Evolutionary conservation across 345 rosid genomes (phyloP).

Genomic region (Dimocarpus longan): DNA sequence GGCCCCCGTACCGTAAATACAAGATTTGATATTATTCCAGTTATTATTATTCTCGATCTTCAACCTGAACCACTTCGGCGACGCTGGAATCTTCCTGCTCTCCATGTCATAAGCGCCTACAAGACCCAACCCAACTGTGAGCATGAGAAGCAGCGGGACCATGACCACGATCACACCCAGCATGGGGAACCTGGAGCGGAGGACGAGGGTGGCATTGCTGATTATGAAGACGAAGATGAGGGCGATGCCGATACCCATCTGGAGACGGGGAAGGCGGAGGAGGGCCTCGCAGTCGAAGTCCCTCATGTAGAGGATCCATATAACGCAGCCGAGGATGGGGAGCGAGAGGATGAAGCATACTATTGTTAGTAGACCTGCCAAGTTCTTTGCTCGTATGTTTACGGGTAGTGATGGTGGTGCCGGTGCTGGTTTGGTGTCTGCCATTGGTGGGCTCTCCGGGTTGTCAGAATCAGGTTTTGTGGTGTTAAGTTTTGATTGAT

Average conservation of each 20-base stretch:
- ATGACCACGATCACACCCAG: constrained; percentile 52
- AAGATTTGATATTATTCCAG: constrained; percentile 67
- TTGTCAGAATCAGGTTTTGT: background rate
- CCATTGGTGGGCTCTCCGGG: constrained; percentile 8
- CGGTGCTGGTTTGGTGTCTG: background rate
- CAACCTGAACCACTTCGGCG: constrained; percentile 57
- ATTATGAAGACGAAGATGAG: constrained; percentile 53
- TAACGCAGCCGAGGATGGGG: constrained; percentile 56
- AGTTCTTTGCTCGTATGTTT: constrained; percentile 21
- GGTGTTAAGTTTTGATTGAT: background rate
- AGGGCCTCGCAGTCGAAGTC: constrained; percentile 73
- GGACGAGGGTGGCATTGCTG: constrained; percentile 41
- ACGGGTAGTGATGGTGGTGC: background rate
- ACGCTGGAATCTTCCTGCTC: constrained; percentile 48
- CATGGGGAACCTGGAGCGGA: constrained; percentile 50
- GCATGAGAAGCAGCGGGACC: constrained; percentile 54
- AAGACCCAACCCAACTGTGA: constrained; percentile 59
- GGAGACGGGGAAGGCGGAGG: constrained; percentile 57
- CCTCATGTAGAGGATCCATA: constrained; percentile 72
- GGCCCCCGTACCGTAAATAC: constrained; percentile 47
- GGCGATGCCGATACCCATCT: constrained; percentile 45
- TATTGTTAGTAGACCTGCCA: constrained; percentile 42
- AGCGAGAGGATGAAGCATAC: constrained; percentile 59
- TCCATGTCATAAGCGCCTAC: constrained; percentile 59
- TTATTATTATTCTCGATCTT: constrained; percentile 41